Evolutionary conservation across 192 early-diverging fungal genomes (phyloP).

Genomic region (Entophlyctis luteolus): DNA sequence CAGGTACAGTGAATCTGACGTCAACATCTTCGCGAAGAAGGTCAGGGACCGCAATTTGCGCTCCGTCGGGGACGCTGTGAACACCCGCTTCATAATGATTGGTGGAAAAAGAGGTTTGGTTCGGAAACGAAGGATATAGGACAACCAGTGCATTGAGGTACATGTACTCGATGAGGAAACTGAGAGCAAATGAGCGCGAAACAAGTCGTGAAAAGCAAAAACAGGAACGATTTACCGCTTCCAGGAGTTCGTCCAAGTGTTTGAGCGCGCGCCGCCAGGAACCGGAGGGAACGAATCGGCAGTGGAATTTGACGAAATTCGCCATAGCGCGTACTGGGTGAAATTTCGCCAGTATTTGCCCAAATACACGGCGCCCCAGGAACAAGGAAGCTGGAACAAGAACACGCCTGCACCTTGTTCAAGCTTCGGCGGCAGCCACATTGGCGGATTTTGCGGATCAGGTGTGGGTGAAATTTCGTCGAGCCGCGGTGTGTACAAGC

Average conservation of each 20-base stretch:
- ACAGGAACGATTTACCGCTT: slow-evolving; percentile 27
- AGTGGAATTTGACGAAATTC: not conserved
- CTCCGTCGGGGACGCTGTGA: slow-evolving; percentile 31
- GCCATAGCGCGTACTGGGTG: slow-evolving; percentile 11
- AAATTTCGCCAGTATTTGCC: slow-evolving; percentile 21
- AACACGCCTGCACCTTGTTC: slow-evolving; percentile 23
- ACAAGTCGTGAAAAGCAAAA: not conserved
- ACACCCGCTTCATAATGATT: slow-evolving; percentile 41
- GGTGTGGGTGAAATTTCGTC: slow-evolving; percentile 27
- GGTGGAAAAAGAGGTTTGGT: slow-evolving; percentile 35
- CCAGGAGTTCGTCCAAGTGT: slow-evolving; percentile 35
- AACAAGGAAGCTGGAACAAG: slow-evolving; percentile 36
- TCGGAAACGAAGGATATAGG: slow-evolving; percentile 32
- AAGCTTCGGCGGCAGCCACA: slow-evolving; percentile 10
- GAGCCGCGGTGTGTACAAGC: slow-evolving; percentile 35
- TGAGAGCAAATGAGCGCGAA: too few relatives aligned
- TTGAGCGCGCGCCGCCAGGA: slow-evolving; percentile 24
- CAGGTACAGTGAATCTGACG: slow-evolving; percentile 34
- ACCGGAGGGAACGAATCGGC: slow-evolving; percentile 6
- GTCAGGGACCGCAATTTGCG: slow-evolving; percentile 22
- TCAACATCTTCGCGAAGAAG: slow-evolving; percentile 13
- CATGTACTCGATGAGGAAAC: slow-evolving; percentile 39
- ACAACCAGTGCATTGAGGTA: slow-evolving; percentile 21
- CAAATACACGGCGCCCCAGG: slow-evolving; percentile 37
- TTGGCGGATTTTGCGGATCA: slow-evolving; percentile 33